Conservation (phyloP, 2,329 filamentous ascomycete species). For the Colletotrichum incanum region DNA sequence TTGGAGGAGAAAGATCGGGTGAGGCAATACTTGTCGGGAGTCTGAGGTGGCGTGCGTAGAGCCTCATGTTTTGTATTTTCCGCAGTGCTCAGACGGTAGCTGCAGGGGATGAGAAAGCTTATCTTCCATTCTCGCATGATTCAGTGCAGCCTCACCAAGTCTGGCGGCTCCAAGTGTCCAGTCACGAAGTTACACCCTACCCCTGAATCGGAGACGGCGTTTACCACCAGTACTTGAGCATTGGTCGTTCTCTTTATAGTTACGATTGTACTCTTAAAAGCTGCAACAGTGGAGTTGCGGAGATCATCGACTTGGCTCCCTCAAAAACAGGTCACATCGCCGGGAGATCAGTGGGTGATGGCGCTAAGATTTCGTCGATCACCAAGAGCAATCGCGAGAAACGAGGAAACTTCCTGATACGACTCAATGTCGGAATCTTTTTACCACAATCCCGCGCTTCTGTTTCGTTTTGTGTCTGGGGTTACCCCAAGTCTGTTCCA, state of each 20-base stretch:
- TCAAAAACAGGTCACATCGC: neutral
- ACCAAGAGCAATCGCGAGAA: neutral
- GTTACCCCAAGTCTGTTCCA: neutral
- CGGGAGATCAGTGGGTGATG: no score
- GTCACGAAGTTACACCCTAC: neutral
- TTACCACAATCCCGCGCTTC: slow-evolving; percentile 17
- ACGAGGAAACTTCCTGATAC: slow-evolving; percentile 17
- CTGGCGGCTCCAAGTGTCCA: neutral
- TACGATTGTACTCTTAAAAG: neutral
- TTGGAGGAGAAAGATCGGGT: slow-evolving; percentile 23
- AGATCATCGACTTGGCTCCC: neutral
- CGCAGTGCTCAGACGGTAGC: slow-evolving; percentile 16
- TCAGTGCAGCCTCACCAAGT: neutral
- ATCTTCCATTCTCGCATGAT: neutral
- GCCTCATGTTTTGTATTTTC: slow-evolving; percentile 19
- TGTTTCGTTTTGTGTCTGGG: slow-evolving; percentile 30
- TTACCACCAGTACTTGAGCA: neutral
- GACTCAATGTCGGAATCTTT: slow-evolving; percentile 1
- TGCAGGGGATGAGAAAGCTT: neutral
- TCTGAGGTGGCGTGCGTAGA: slow-evolving; percentile 20
- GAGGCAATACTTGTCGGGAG: slow-evolving; percentile 38
- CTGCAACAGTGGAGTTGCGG: neutral
- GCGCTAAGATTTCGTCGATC: slow-evolving; percentile 12
- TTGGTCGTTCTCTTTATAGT: neutral
- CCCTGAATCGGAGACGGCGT: neutral